Conservation (phyloP, 192 early-diverging fungal species). For the Geranomyces variabilis region DNA sequence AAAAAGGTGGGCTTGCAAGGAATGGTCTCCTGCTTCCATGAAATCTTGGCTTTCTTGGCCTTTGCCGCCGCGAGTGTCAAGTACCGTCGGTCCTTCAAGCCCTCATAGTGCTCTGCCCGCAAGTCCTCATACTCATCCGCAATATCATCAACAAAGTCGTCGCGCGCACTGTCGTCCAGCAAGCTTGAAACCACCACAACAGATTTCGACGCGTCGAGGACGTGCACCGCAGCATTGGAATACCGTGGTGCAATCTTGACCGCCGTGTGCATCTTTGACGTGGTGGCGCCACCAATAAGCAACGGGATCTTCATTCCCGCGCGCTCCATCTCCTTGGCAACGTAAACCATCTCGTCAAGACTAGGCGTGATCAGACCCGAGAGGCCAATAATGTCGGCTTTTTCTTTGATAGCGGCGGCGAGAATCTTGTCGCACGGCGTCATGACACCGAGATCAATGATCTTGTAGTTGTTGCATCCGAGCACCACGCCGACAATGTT, state of each 20-base stretch:
- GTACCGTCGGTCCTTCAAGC: slow-evolving; percentile 83
- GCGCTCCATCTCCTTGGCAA: slow-evolving; percentile 90
- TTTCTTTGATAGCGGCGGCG: slow-evolving; percentile 81
- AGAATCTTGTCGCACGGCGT: slow-evolving; percentile 93
- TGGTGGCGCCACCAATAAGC: slow-evolving; percentile 94
- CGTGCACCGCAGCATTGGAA: slow-evolving; percentile 76
- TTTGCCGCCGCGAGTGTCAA: slow-evolving; percentile 73
- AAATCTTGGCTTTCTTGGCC: slow-evolving; percentile 63
- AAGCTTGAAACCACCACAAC: slow-evolving; percentile 90
- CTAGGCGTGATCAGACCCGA: slow-evolving; percentile 94
- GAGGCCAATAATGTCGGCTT: slow-evolving; percentile 91
- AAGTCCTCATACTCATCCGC: slow-evolving; percentile 94
- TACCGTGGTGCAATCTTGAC: slow-evolving; percentile 96
- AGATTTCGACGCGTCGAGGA: slow-evolving; percentile 87
- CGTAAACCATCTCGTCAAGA: slow-evolving; percentile 96
- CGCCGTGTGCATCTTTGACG: slow-evolving; percentile 94
- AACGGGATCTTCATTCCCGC: slow-evolving; percentile 85
- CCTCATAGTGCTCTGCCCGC: slow-evolving; percentile 89
- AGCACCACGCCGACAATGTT: slow-evolving; percentile 97
- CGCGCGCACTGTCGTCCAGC: slow-evolving; percentile 72
- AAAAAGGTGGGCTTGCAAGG: slow-evolving; percentile 82
- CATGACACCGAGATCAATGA: slow-evolving; percentile 96
- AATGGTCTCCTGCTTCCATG: slow-evolving; percentile 68
- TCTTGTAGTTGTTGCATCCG: slow-evolving; percentile 96
- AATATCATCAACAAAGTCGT: slow-evolving; percentile 89